A percentile compares a stretch with the other conserved stretches of the same genome.
These are phyloP conservation scores for Pseudozyma tsukubaensis DNA, from an alignment of 1,284 basidiomycete species.

Conservation along the genomic window DNA sequence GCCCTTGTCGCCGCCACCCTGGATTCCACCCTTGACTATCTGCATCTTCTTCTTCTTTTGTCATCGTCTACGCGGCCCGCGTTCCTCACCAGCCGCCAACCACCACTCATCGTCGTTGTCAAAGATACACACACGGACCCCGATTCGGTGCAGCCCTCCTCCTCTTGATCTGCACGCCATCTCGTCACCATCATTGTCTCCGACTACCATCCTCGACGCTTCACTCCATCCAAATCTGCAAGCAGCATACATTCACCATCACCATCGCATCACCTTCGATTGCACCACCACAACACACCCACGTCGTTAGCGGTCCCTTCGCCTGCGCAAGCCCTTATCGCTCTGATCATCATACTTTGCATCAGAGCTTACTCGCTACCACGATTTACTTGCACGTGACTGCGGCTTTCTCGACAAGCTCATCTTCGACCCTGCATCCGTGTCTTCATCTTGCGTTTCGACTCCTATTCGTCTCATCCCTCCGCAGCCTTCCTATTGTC, in stretches of 20 bases:
- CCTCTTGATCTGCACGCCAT: slow-evolving; percentile 7
- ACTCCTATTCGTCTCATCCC: neutral
- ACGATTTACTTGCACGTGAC: neutral
- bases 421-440: slow-evolving; percentile 7
- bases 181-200: neutral
- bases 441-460: slow-evolving; percentile 12
- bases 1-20: slow-evolving; percentile 4
- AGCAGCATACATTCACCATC: neutral
- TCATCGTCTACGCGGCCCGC: neutral
- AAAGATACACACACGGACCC: slow-evolving; percentile 12
- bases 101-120: neutral
- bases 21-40: neutral
- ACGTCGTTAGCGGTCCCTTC: neutral
- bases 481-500: neutral
- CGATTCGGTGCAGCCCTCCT: slow-evolving; percentile 3
- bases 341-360: neutral
- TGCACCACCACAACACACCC: neutral
- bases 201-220: neutral
- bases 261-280: slow-evolving; percentile 3
- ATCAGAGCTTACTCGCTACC: too few species aligned
- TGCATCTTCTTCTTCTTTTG: neutral
- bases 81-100: neutral
- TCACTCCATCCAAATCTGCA: neutral
- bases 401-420: slow-evolving; percentile 7
- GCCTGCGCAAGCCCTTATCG: neutral